Percentiles rank a stretch among this genome's conserved stretches.
phyloP scores from a whole-genome alignment of 495 filamentous ascomycete genomes.

The Aspergillus homomorphus region DNA sequence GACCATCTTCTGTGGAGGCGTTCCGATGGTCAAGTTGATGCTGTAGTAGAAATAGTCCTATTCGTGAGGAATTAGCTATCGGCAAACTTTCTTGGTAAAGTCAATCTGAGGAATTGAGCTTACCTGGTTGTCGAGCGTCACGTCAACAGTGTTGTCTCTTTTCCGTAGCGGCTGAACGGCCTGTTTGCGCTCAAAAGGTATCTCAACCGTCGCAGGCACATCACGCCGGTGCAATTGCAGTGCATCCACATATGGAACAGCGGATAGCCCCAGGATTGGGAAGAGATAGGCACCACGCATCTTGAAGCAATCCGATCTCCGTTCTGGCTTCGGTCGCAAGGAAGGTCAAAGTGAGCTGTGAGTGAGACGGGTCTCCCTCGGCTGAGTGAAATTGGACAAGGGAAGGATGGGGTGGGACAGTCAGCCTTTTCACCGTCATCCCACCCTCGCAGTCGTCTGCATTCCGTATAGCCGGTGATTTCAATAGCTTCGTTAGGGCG shows the following conservation, averaged over 20 bases:
- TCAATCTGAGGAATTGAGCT: neutral
- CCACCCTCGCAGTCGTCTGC: neutral
- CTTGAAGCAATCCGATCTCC: neutral
- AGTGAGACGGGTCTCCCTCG: neutral
- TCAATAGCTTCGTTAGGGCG: too few species aligned
- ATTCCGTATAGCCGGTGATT: neutral
- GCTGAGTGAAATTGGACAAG: neutral
- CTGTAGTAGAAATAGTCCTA: constrained; percentile 61
- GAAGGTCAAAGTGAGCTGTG: neutral
- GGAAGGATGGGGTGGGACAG: neutral
- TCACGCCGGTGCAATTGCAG: constrained; percentile 26
- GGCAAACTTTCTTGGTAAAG: constrained; percentile 7
- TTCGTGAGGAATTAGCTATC: neutral
- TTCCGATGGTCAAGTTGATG: constrained; percentile 65
- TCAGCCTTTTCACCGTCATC: neutral
- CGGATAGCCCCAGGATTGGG: constrained; percentile 13
- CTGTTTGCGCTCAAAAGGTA: constrained; percentile 46
- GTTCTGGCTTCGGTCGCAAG: neutral
- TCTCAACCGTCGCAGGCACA: constrained; percentile 43
- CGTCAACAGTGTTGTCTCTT: constrained; percentile 35
- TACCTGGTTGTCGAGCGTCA: constrained; percentile 20
- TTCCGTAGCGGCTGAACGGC: constrained; percentile 25
- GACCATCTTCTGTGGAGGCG: constrained; percentile 55
- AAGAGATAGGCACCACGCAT: constrained; percentile 20
- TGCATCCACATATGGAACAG: constrained; percentile 20